Evolutionary conservation across 179 eudicot genomes (phyloP), one percentile per base, ranked within the genome.

Genomic region (Silene vulgaris): DNA sequence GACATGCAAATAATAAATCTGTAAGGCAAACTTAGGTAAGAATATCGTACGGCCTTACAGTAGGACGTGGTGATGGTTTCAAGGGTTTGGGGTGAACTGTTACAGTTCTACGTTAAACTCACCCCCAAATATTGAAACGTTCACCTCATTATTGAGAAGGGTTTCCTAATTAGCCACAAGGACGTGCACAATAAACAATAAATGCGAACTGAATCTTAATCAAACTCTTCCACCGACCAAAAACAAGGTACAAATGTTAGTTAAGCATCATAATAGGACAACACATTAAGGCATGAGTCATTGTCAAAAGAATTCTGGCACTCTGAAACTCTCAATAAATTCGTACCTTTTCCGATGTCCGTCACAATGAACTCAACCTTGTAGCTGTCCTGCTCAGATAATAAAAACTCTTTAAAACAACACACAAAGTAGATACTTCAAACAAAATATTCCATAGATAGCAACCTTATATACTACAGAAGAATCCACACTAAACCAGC

Each of bases 291-390:
- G 52, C 48, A 56, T 16, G 19, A 56, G 60, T 56, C 20, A 14
- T 21, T 20, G 23, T 69, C 32, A 69, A 21, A 21, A 21, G 40
- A 23, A 56, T 16, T 54, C 6, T 54, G 30, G 52, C 2, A 19
- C 23, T 6, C 28, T 37, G 59, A 61, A 59, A 56, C 16, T 14
- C 29, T 19, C 12, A 35, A 37, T 37, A 78, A 65, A 29, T 20
- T 21, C 32, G 62, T 78, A 94, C 98, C 98, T 89, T 77, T 89
- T 76, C 97, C 98, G 76, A 88, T 80, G 81, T 94, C 98, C 72
- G 82, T 85, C 28, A 89, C 82, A 17, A 84, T 81, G 45, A 94
- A 82, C 76, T 94, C 98, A 89, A 94, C 73, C 70, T 65, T 83
- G 86, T 87, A 89, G 68, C 21, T 26, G 28, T 89, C 98, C 98